These are phyloP conservation scores for Didymella pomorum DNA, from an alignment of 2,329 filamentous ascomycete species.

Conservation along the genomic window DNA sequence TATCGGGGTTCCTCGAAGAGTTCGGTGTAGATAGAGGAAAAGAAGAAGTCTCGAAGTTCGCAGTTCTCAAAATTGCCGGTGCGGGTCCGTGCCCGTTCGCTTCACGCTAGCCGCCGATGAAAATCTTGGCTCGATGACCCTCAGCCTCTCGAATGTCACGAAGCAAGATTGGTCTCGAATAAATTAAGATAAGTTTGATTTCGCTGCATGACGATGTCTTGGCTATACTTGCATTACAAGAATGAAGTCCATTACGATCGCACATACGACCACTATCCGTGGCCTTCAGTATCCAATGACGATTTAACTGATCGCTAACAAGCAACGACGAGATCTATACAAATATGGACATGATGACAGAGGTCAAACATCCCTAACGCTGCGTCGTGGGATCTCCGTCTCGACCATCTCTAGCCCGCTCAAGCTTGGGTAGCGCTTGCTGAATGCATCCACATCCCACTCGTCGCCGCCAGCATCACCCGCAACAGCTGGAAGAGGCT, in stretches of 20 bases:
- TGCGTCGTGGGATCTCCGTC: slow-evolving; percentile 59
- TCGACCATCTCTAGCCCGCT: slow-evolving; percentile 89
- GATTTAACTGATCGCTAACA: slow-evolving; percentile 9
- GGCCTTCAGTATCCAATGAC: slow-evolving; percentile 2
- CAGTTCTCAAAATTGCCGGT: slow-evolving; percentile 8
- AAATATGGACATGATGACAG: background rate
- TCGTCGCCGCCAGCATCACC: slow-evolving; percentile 55
- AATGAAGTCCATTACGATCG: background rate
- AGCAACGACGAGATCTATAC: background rate
- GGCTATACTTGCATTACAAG: background rate
- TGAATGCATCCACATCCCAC: slow-evolving; percentile 72
- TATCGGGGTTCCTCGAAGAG: slow-evolving; percentile 58
- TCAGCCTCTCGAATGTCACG: background rate
- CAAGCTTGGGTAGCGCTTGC: slow-evolving; percentile 85
- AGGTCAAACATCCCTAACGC: slow-evolving; percentile 24
- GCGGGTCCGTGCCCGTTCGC: slow-evolving; percentile 1
- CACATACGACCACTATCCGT: background rate
- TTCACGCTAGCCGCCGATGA: slow-evolving; percentile 9
- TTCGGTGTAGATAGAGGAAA: slow-evolving; percentile 32
- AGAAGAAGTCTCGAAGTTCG: slow-evolving; percentile 26
- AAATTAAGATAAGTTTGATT: background rate
- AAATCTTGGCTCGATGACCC: slow-evolving; percentile 9
- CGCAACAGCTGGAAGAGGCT: slow-evolving; percentile 27
- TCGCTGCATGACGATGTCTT: background rate
- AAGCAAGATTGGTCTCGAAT: background rate